These are phyloP conservation scores for Saturnispora besseyi DNA, from an alignment of 805 yeast species.

Conservation along the genomic window DNA sequence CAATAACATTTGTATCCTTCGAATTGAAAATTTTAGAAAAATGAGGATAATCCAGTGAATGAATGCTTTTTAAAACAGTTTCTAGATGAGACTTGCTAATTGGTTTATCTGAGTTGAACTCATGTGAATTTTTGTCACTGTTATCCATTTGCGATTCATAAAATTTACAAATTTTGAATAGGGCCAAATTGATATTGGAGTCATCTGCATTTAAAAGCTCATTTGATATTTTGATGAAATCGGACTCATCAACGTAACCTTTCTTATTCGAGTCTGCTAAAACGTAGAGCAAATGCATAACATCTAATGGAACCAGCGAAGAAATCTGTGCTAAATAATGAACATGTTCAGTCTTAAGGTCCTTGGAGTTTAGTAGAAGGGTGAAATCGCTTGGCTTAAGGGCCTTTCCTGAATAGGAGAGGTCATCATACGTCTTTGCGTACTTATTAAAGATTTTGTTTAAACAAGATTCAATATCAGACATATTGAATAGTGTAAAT, in stretches of 20 bases:
- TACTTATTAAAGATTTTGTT: constrained; percentile 32
- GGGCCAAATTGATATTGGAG: constrained; percentile 37
- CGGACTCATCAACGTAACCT: constrained; percentile 47
- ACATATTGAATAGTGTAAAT: background rate
- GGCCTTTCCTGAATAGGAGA: background rate
- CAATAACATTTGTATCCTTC: background rate
- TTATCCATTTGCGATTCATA: constrained; percentile 27
- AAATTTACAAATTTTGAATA: constrained; percentile 46
- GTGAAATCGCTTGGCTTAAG: constrained; percentile 32
- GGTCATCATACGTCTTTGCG: constrained; percentile 22
- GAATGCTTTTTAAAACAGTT: constrained; percentile 6
- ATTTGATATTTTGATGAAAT: constrained; percentile 67
- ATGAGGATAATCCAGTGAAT: constrained; percentile 9
- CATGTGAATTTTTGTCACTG: background rate
- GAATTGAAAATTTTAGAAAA: constrained; percentile 12
- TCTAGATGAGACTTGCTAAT: constrained; percentile 4
- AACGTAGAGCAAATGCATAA: constrained; percentile 65
- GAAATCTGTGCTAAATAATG: constrained; percentile 19
- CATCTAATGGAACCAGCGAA: constrained; percentile 39
- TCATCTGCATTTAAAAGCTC: constrained; percentile 37
- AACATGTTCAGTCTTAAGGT: constrained; percentile 7
- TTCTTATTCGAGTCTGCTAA: constrained; percentile 66
- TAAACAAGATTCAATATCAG: background rate
- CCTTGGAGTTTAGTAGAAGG: constrained; percentile 36
- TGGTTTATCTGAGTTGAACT: background rate